Base-by-base conservation (phyloP, 805 yeast species). In the Metschnikowia drakensbergensis region DNA sequence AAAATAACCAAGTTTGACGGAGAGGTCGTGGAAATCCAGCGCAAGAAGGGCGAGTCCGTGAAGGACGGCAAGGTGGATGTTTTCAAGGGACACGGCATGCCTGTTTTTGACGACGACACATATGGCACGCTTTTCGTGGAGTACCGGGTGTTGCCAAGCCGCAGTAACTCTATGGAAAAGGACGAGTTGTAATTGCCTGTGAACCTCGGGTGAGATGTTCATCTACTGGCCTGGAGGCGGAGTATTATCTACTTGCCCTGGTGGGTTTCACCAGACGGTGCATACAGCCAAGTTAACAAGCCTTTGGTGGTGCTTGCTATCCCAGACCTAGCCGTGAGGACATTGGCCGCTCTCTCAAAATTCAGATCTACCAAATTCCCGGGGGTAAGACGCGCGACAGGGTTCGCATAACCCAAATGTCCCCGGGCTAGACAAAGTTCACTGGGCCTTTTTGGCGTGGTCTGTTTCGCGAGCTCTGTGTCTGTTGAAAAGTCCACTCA, bases 51-150 rank as follows among this genome's bases (percentile, higher is more conserved):
- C 17, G 68, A 68, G 30, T 60, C 74, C 7, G 82, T 87, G 1
- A 54, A 69, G 39, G 71, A 82, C 58, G 95, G 95, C 2, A 86
- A 88, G 55, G 72, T 86, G 6, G 96, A 94, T 64, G 65, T 75
- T 3, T 55, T 92, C 31, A 68, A 74, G 52, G 90, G 87, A 5
- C 83, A 79, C 58, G 99, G 99, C 25, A 89, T 94, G 97, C 98
- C 98, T 2, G 52, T 73, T 4, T 55, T 59, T 25, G 75, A 69
- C 36, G 74, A 74, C 34, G 70, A 69, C 23, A 81, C 76, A 42
- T 53, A 43, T 36, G 67, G 67, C 22, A 48, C 54, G 37, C 54
- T 63, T 53, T 63, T 37, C 37, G 54, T 63, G 31, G 61, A 58
- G 38, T 58, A 54, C 43, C 33, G 35, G 27, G 54, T 58, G 17